These are phyloP conservation scores for Teunomyces funiuensis DNA, from an alignment of 805 yeast genomes.

Conservation along the genomic window DNA sequence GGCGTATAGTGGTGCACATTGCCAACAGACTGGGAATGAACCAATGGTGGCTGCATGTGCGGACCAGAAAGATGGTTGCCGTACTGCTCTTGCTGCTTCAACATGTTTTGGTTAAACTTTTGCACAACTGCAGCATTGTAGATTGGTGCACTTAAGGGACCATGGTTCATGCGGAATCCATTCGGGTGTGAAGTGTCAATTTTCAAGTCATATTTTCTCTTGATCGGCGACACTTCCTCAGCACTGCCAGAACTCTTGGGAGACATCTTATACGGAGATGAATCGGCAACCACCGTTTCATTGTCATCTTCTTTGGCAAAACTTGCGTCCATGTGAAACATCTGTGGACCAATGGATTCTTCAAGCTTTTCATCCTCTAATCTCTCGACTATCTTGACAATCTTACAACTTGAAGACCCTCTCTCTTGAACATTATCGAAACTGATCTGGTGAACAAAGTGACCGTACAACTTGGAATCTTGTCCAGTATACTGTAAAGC, in stretches of 20 bases:
- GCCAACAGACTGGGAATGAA: conserved; percentile 17
- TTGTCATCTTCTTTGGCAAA: conserved; percentile 26
- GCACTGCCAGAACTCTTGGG: conserved; percentile 13
- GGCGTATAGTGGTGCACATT: conserved; percentile 12
- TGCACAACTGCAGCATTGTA: conserved; percentile 29
- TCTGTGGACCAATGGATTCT: neutral
- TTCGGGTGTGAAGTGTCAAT: conserved; percentile 19
- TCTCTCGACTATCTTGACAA: conserved; percentile 10
- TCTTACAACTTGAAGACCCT: conserved; percentile 12
- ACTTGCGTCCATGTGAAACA: neutral
- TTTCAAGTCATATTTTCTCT: conserved; percentile 12
- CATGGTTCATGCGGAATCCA: conserved; percentile 11
- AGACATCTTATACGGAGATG: conserved; percentile 35
- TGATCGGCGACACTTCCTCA: conserved; percentile 15
- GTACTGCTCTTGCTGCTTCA: conserved; percentile 12
- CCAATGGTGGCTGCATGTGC: conserved; percentile 10
- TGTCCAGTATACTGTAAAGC: conserved; percentile 4
- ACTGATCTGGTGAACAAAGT: conserved; percentile 25
- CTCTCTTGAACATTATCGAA: conserved; percentile 9
- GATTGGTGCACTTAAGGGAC: conserved; percentile 38
- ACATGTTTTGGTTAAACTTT: conserved; percentile 15
- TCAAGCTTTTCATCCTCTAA: conserved; percentile 7
- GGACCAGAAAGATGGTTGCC: no score
- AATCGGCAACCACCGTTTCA: conserved; percentile 41
- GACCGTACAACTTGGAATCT: conserved; percentile 17